phyloP scores from a whole-genome alignment of 176 grass and related monocot species.

The Aegilops tauschii region DNA sequence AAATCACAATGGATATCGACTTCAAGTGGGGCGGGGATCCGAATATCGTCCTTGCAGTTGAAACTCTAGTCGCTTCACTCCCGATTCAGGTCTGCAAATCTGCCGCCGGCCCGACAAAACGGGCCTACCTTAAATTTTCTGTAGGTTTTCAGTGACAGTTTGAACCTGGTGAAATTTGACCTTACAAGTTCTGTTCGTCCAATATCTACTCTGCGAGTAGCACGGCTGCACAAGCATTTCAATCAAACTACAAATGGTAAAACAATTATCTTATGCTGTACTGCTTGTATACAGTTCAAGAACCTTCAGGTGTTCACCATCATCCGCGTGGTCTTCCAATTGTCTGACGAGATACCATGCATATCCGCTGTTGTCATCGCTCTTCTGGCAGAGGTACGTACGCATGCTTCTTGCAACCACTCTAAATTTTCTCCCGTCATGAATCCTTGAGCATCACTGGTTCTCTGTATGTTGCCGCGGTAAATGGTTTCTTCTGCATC shows the following conservation, averaged over 20 bases:
- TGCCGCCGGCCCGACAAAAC: not conserved
- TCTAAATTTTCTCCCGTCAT: not conserved
- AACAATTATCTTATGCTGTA: not conserved
- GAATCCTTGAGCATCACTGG: not conserved
- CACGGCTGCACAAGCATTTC: not conserved
- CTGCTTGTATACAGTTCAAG: constrained; percentile 61
- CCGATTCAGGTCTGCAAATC: constrained; percentile 80
- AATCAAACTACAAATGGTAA: not conserved
- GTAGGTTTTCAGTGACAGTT: not conserved
- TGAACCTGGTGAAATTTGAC: not conserved
- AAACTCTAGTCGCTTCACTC: constrained; percentile 96
- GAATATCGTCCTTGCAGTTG: constrained; percentile 89
- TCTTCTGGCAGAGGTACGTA: constrained; percentile 69
- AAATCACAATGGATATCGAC: constrained; percentile 92
- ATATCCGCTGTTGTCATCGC: constrained; percentile 93
- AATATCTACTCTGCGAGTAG: not conserved
- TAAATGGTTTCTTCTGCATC: constrained; percentile 12
- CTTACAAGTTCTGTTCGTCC: not conserved
- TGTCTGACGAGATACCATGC: constrained; percentile 94
- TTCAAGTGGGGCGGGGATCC: constrained; percentile 93
- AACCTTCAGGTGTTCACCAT: constrained; percentile 95
- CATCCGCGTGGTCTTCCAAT: constrained; percentile 87
- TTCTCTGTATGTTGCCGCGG: not conserved
- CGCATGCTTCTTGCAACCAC: constrained; percentile 18
- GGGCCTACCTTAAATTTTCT: not conserved